Base-by-base conservation (phyloP, 2,329 filamentous ascomycete species). In the Pseudogymnoascus sp. region DNA sequence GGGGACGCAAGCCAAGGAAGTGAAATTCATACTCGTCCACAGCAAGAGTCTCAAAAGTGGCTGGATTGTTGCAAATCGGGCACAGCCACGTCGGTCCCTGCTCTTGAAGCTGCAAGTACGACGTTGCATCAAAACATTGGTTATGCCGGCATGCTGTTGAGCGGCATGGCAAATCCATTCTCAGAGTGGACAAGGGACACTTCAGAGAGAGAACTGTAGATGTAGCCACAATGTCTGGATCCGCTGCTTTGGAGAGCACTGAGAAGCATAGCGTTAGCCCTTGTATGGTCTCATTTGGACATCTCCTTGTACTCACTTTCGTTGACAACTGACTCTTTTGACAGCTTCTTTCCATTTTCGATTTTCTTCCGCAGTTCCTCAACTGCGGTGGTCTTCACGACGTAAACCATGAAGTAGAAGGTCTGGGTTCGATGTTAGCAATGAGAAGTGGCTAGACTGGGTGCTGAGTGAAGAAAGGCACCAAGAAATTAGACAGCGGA, bases 81-180 rank as follows among this genome's bases (percentile, higher is more conserved):
- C 94, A 99, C n/a, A 86, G 81, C 94, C 94, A 99, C 16, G 94
- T 95, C 0, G 94, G 94, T 0, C 91, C 93, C 77, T 99, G 94
- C 73, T 97, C 92, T 73, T 97, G 93, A 29, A 99, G 78, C 69
- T 96, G 91, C 19, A 99, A 81, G 72, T 97, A 99, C 1, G 91
- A 95, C 2, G 85, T 88, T 2, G 90, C 93, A 73, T 99, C 94
- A 69, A 97, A 99, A 73, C 94, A 99, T 72, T 96, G 91, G 26
- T 94, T 90, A 73, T 99, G 94, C 2, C 84, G 88, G 76, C 94
- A 99, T 35, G 86, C 77, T 2, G 85, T 81, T 3, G 90, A 90
- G 35, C 94, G 87, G 68, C 91, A 91, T 0, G 94, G 94, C 14
- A 90, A 80, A 7, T 82, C 81, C 37, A 99, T 88, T 64, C 92